phyloP scores from a whole-genome alignment of 257 asterid species.

The Phtheirospermum japonicum region DNA sequence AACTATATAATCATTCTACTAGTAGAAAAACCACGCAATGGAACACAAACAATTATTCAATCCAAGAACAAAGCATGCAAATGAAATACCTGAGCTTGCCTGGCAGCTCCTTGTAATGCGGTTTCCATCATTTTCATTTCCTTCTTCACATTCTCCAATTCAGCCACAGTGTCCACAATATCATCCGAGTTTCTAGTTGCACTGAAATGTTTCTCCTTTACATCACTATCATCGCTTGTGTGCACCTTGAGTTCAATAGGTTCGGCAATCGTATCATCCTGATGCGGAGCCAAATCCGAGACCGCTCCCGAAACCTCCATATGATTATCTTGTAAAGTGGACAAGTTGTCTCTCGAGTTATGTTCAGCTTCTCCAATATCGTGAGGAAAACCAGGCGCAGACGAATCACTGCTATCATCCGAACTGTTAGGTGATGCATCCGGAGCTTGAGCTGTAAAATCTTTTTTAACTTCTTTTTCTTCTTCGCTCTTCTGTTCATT shows the following conservation, averaged over 20 bases:
- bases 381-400: conserved; percentile 44
- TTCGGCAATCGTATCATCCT: conserved; percentile 37
- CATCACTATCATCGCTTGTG: conserved; percentile 37
- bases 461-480: conserved; percentile 36
- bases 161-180: conserved; percentile 45
- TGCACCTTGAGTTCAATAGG: conserved; percentile 38
- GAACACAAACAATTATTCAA: conserved; percentile 13
- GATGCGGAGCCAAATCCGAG: conserved; percentile 36
- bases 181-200: conserved; percentile 43
- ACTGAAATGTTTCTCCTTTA: conserved; percentile 35
- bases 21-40: conserved; percentile 7
- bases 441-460: conserved; percentile 38
- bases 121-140: conserved; percentile 94
- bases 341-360: conserved; percentile 36
- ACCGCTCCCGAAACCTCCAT: conserved; percentile 39
- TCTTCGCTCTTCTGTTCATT: conserved; percentile 36
- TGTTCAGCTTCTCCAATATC: conserved; percentile 44
- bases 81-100: conserved; percentile 87
- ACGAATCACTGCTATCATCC: conserved; percentile 40
- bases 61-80: conserved; percentile 11
- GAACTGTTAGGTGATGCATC: conserved; percentile 37
- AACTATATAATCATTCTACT: conserved; percentile 5
- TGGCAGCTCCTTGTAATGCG: conserved; percentile 94
- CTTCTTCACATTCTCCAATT: conserved; percentile 73
- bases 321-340: conserved; percentile 34